These are phyloP conservation scores for Hyaloscypha hepaticicola DNA, from an alignment of 495 filamentous ascomycete species.

Conservation along the genomic window DNA sequence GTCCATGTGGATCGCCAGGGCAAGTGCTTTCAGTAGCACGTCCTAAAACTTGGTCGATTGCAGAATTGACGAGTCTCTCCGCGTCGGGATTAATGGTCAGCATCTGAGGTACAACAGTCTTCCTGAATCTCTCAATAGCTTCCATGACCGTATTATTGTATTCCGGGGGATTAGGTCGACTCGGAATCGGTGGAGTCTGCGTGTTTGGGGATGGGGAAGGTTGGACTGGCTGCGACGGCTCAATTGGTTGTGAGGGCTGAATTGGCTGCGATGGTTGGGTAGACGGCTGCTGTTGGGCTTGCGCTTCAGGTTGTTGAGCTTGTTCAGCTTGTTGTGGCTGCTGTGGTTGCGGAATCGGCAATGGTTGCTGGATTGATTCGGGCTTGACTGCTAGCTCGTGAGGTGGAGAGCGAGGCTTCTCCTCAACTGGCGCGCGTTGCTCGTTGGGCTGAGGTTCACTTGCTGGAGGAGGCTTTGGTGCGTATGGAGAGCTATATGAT, in stretches of 20 bases:
- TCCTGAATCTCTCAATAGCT: slow-evolving; percentile 26
- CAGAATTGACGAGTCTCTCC: slow-evolving; percentile 26
- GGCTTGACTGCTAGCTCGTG: background rate
- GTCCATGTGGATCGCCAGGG: slow-evolving; percentile 20
- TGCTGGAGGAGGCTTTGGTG: slow-evolving; percentile 24
- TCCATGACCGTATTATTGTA: slow-evolving; percentile 2
- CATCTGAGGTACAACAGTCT: slow-evolving; percentile 12
- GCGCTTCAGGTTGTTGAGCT: slow-evolving; percentile 8
- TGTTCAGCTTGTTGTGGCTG: slow-evolving; percentile 10
- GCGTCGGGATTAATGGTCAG: slow-evolving; percentile 17
- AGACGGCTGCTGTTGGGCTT: background rate
- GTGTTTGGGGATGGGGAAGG: background rate
- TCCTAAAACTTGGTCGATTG: slow-evolving; percentile 28
- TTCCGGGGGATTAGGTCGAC: background rate
- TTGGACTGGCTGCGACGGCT: background rate
- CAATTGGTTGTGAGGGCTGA: background rate
- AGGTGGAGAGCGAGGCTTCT: background rate
- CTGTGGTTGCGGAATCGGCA: background rate
- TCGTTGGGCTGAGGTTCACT: slow-evolving; percentile 11
- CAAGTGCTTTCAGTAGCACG: slow-evolving; percentile 17
- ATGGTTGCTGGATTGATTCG: background rate
- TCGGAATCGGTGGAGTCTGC: background rate
- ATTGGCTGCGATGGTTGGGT: slow-evolving; percentile 3
- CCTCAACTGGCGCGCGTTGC: background rate
- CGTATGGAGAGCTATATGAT: slow-evolving; percentile 34